Conservation (phyloP, 1,139 yeast genomes). For the Meyerozyma carpophila region DNA sequence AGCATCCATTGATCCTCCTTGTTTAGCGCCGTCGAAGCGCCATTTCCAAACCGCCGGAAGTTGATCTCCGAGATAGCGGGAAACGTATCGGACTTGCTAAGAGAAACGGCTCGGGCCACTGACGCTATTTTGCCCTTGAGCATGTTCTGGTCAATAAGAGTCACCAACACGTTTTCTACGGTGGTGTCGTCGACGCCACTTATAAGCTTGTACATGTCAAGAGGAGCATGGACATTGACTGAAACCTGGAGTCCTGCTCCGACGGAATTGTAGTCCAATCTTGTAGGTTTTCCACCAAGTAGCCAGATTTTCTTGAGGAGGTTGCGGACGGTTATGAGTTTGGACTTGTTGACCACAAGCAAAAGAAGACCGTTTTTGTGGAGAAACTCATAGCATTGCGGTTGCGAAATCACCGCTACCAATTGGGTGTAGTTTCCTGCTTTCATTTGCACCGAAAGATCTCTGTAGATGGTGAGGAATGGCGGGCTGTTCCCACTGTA, state of each 20-base stretch:
- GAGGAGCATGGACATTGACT: slow-evolving; percentile 4
- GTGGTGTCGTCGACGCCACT: slow-evolving; percentile 22
- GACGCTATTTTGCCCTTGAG: slow-evolving; percentile 50
- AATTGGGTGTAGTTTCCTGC: slow-evolving; percentile 38
- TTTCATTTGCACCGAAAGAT: slow-evolving; percentile 27
- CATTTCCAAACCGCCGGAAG: slow-evolving; percentile 16
- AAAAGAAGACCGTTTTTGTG: slow-evolving; percentile 30
- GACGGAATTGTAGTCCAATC: slow-evolving; percentile 25
- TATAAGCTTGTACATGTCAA: slow-evolving; percentile 2
- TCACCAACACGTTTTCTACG: slow-evolving; percentile 44
- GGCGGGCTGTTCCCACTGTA: slow-evolving; percentile 18
- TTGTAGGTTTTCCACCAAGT: slow-evolving; percentile 19
- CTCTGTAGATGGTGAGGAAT: slow-evolving; percentile 31
- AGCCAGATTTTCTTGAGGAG: slow-evolving; percentile 34
- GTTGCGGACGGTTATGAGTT: slow-evolving; percentile 43
- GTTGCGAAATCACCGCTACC: slow-evolving; percentile 19
- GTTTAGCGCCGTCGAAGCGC: slow-evolving; percentile 6
- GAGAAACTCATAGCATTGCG: slow-evolving; percentile 28
- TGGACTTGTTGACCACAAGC: slow-evolving; percentile 34
- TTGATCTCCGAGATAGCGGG: slow-evolving; percentile 39
- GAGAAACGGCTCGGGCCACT: slow-evolving; percentile 34
- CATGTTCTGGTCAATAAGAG: slow-evolving; percentile 48
- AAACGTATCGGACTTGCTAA: slow-evolving; percentile 48
- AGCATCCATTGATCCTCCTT: slow-evolving; percentile 10
- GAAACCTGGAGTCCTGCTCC: slow-evolving; percentile 15